Evolutionary conservation across 768 basidiomycete genomes (phyloP), one percentile per base, ranked within the genome.

Genomic region (Boletus vermiculosoides): DNA sequence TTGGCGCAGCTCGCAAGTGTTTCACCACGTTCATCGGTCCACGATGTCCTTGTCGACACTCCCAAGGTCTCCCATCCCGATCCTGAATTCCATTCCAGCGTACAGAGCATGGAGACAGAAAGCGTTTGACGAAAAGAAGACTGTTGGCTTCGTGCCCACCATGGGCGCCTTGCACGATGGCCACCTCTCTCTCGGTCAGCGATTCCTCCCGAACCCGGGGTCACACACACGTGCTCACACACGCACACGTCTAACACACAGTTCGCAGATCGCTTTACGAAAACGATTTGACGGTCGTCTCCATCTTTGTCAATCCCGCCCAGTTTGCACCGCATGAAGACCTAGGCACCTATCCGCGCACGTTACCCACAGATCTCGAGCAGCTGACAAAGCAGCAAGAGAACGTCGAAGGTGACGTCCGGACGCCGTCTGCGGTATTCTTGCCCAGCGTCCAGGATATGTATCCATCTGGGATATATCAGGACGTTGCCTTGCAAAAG

Each of bases 271-370:
- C 92, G 0, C 79, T 98, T 4, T 70, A 73, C 2, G 81, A 86
- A 54, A 94, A 95, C 66, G 90, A 94, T 55, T 73, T 87, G 40
- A 98, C 97, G 0, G 84, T 98, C 63, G 76, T 98, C 56, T 97
- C 95, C 28, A 92, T 99, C 63, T 99, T 98, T 71, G 95, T 99
- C 57, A 98, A 99, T 70, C 97, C 97, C 0, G 90, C 95, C 4
- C 95, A 98, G 71, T 99, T 99, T 64, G 92, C 96, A 10, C 95
- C 93, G 0, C 86, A 93, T 61, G 97, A 99, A 74, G 97, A 98
- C 70, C 83, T 98, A 4, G 80, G 81, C 28, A 84, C 87, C 6
- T 99, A 99, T 71, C 97, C 97, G 1, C 86, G 94, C 40, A 96
- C 94, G 0, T 77, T 99, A 4, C 78, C 86, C 1, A 64, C 70